Base-by-base conservation (phyloP, 2,329 filamentous ascomycete genomes). In the Fusarium tanahbumbuense region DNA sequence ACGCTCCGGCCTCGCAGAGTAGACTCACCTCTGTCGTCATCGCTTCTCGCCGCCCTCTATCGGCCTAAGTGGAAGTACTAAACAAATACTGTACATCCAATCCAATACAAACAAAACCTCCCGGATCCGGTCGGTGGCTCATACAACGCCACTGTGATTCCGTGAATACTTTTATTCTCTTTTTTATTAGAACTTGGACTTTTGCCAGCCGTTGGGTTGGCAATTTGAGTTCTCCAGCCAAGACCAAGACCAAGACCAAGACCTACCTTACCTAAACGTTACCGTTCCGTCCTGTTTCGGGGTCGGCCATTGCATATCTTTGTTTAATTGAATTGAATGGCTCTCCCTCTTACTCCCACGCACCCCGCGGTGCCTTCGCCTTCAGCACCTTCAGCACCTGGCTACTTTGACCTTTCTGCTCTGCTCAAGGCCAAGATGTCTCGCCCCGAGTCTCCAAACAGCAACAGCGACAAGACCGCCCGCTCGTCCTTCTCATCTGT, bases 401-500 rank as follows among this genome's bases (percentile, higher is more conserved):
- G 49, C 37, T 76, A 79, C 72, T 79, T 79, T 76, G 78, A 79
- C 58, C 73, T 74, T 46, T 68, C 78, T 71, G 75, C 78, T 70
- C 64, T 78, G 59, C 74, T 76, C 69, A 79, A 80, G 71, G 73
- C 74, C 73, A 81, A 76, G 67, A 81, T 81, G 79, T 77, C 78
- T 53, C 76, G 79, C 37, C 76, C 78, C 61, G 74, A 76, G 57
- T 81, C 80, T 48, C 80, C 80, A 57, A 73, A 71, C 68, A 74
- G 70, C 27, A 77, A 76, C 63, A 68, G 69, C 64, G 80, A 82
- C 53, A 78, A 78, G 72, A 81, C 77, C 55, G 80, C 79, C 7
- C 85, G 87, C 64, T 85, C 86, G 30, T 89, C 87, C 61, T 89
- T 89, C 79, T 89, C 87, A 30, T 89, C 87, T 47, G 87, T 89